Conservation (phyloP, 2,329 filamentous ascomycete species). For the Beauveria medogensis region DNA sequence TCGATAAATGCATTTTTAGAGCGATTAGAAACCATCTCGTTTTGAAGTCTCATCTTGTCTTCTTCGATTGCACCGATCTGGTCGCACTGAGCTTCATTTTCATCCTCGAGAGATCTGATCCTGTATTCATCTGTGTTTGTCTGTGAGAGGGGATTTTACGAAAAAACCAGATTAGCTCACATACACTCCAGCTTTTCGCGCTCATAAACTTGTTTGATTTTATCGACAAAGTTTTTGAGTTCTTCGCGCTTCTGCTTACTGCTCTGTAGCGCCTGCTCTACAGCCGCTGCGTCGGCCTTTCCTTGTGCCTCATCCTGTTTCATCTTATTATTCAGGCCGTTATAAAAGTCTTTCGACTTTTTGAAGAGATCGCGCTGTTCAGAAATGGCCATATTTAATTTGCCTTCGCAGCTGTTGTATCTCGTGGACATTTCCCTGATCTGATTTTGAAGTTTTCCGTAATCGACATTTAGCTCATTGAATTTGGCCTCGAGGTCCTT, state of each 20-base stretch:
- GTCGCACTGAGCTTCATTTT: neutral
- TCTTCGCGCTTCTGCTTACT: slow-evolving; percentile 4
- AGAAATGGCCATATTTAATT: neutral
- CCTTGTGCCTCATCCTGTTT: neutral
- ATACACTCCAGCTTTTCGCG: neutral
- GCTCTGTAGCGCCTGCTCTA: neutral
- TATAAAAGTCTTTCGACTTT: slow-evolving; percentile 6
- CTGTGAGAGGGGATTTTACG: neutral
- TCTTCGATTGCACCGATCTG: neutral
- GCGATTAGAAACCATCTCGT: neutral
- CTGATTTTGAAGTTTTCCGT: neutral
- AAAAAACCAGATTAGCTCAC: neutral
- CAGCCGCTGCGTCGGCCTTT: neutral
- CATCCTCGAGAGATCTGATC: neutral
- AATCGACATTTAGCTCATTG: slow-evolving; percentile 4
- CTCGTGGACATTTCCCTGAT: neutral
- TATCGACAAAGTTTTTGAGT: neutral
- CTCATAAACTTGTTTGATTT: neutral
- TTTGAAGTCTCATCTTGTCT: neutral
- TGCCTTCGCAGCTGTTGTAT: neutral
- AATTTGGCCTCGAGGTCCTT: slow-evolving; percentile 6
- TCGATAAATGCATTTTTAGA: neutral
- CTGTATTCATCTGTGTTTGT: neutral
- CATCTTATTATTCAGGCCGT: neutral
- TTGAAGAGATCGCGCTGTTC: slow-evolving; percentile 11